Evolutionary conservation across 208 protist species (phyloP).

Genomic region (Zelonia costaricensis): DNA sequence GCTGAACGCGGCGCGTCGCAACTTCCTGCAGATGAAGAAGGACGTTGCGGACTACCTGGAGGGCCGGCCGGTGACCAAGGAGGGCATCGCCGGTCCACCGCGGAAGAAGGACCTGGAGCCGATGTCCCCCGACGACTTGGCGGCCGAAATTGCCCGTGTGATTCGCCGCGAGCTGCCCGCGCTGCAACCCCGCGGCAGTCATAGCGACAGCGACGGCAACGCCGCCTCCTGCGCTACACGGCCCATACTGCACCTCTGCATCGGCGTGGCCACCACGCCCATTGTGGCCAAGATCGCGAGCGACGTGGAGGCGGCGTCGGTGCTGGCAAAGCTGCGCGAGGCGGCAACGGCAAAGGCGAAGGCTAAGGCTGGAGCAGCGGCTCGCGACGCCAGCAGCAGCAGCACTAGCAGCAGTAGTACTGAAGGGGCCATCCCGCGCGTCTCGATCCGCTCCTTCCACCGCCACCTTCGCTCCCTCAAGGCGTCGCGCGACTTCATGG

Average conservation of each 20-base stretch:
- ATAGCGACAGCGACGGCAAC: neutral
- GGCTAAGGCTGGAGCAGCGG: neutral
- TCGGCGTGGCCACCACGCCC: constrained; percentile 62
- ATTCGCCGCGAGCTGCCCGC: constrained; percentile 42
- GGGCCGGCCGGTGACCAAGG: constrained; percentile 15
- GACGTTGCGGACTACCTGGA: constrained; percentile 23
- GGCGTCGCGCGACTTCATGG: constrained; percentile 47
- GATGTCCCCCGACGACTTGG: constrained; percentile 35
- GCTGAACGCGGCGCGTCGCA: constrained; percentile 16
- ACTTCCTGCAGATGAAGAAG: constrained; percentile 37
- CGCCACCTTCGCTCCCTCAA: constrained; percentile 40
- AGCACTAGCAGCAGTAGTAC: neutral
- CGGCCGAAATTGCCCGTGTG: constrained; percentile 36
- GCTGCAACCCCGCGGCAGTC: neutral
- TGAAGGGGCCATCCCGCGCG: constrained; percentile 12
- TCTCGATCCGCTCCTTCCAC: constrained; percentile 55
- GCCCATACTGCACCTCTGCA: constrained; percentile 56
- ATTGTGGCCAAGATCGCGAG: constrained; percentile 87
- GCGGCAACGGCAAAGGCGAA: neutral
- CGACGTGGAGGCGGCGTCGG: constrained; percentile 45
- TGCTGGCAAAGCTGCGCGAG: constrained; percentile 6
- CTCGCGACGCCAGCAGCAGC: neutral
- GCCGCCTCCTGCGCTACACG: too few species aligned
- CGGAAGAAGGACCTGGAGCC: constrained; percentile 18
- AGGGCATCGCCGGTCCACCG: constrained; percentile 28